phyloP scores from a whole-genome alignment of 2,329 filamentous ascomycete species.

The Cytospora paraplurivora region DNA sequence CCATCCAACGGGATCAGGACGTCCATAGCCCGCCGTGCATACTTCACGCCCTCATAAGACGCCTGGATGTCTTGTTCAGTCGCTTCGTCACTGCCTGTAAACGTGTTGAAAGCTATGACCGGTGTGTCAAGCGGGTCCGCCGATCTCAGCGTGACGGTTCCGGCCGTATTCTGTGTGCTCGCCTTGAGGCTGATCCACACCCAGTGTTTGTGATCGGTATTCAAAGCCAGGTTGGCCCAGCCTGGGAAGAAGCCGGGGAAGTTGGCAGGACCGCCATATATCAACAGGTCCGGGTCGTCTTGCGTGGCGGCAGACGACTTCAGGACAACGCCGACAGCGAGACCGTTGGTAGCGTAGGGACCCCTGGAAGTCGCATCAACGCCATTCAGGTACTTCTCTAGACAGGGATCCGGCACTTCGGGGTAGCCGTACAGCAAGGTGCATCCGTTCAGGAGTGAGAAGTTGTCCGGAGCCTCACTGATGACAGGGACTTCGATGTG shows the following conservation, averaged over 20 bases:
- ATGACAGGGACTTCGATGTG: constrained; percentile 53
- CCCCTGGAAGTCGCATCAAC: constrained; percentile 33
- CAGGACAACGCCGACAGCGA: constrained; percentile 38
- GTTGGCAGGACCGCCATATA: constrained; percentile 43
- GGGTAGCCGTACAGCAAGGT: constrained; percentile 36
- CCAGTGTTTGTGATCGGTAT: constrained; percentile 44
- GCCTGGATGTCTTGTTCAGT: constrained; percentile 53
- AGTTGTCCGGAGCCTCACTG: constrained; percentile 45
- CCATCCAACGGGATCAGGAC: constrained; percentile 21
- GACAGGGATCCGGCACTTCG: constrained; percentile 40
- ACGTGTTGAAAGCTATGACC: constrained; percentile 64
- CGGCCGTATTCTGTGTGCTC: constrained; percentile 63
- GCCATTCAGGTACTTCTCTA: constrained; percentile 33
- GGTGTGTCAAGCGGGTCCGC: constrained; percentile 66
- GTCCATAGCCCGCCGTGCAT: constrained; percentile 43
- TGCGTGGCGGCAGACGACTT: constrained; percentile 34
- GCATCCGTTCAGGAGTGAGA: constrained; percentile 41
- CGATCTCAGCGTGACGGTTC: constrained; percentile 62
- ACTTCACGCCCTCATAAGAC: constrained; percentile 56
- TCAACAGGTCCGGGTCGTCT: constrained; percentile 39
- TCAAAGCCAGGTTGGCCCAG: constrained; percentile 38
- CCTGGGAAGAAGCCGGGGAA: constrained; percentile 46
- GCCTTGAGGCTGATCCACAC: constrained; percentile 58
- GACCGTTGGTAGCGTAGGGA: constrained; percentile 40
- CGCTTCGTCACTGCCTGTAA: constrained; percentile 52